Evolutionary conservation across 768 basidiomycete species (phyloP), one percentile per base, ranked within the genome.

Genomic region (Candolleomyces eurysporus): DNA sequence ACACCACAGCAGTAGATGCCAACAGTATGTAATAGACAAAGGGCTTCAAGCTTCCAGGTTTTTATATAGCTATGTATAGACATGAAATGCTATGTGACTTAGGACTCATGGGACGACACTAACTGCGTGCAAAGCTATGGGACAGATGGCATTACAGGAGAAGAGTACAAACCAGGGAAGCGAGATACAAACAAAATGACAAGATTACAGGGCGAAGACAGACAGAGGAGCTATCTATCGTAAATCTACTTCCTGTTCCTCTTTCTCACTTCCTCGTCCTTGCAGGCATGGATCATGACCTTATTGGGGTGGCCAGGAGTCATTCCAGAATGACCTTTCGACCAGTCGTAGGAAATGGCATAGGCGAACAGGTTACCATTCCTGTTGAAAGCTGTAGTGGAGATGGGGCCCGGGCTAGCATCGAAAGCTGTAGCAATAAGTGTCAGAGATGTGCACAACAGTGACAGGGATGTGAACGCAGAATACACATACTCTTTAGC

Each of bases 301-400:
- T 94, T 92, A 77, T 92, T 93, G 17, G 88, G 85, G 62, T 82
- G 78, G 40, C 80, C 78, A 6, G 81, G 79, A 6, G 89, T 89
- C 82, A 90, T 92, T 21, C 94, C 94, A 13, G 87, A 86, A 71
- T 94, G 91, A 8, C 94, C 93, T 71, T 94, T 94, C 16, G 89
- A 91, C 94, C 94, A 96, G 69, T 96, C 94, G 65, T 96, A 96
- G 13, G 93, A 94, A 22, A 96, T 75, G 0, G 94, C 90, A 66
- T 97, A 97, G 0, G 94, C 96, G 69, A 97, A 93, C 64, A 97
- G 91, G 32, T 79, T 87, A 31, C 93, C 93, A 26, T 84, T 92
- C 63, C 89, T 88, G 78, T 94, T 97, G 81, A 96, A 98, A 4
- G 86, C 80, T 9, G 88, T 89, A 8, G 89, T 82, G 19, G 90